Evolutionary conservation across 2,329 filamentous ascomycete genomes (phyloP).

Genomic region (Ophiostoma tasmaniense): DNA sequence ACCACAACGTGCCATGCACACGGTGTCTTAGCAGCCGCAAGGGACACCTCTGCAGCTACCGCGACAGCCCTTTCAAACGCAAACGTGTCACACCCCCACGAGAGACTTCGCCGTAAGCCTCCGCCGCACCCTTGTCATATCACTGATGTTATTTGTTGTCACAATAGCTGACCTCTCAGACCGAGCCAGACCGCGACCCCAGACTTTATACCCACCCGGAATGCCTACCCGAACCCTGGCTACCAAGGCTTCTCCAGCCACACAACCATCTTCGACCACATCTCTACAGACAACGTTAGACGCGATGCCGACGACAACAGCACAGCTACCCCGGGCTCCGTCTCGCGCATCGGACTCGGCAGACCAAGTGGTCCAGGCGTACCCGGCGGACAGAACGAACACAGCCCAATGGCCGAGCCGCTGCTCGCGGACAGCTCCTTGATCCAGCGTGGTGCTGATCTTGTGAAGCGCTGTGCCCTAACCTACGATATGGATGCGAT

Average conservation of each 20-base stretch:
- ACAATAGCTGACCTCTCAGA: not conserved
- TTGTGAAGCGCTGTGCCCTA: slow-evolving; percentile 5
- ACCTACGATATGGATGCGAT: slow-evolving; percentile 7
- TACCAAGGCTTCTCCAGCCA: slow-evolving; percentile 8
- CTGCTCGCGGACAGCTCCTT: not conserved
- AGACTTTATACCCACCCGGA: not conserved
- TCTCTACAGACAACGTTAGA: not conserved
- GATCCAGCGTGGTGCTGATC: slow-evolving; percentile 3
- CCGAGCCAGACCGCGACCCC: slow-evolving; percentile 1
- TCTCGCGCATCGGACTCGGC: not conserved
- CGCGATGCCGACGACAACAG: not conserved
- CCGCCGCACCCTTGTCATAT: not conserved
- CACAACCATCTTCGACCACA: slow-evolving; percentile 5
- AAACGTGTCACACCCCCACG: not conserved
- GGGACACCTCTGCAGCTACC: slow-evolving; percentile 4
- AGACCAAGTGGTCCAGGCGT: not conserved
- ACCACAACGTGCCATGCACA: not conserved
- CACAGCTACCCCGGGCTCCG: not conserved
- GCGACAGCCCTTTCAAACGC: slow-evolving; percentile 5
- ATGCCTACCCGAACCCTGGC: slow-evolving; percentile 2
- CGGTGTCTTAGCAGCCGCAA: not conserved
- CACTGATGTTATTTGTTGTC: not conserved
- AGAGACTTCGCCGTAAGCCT: not conserved
- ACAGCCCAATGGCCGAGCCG: not conserved
- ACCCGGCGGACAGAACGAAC: not conserved